These are phyloP conservation scores for Rhizodiscina lignyota DNA, from an alignment of 495 filamentous ascomycete genomes.

Conservation along the genomic window DNA sequence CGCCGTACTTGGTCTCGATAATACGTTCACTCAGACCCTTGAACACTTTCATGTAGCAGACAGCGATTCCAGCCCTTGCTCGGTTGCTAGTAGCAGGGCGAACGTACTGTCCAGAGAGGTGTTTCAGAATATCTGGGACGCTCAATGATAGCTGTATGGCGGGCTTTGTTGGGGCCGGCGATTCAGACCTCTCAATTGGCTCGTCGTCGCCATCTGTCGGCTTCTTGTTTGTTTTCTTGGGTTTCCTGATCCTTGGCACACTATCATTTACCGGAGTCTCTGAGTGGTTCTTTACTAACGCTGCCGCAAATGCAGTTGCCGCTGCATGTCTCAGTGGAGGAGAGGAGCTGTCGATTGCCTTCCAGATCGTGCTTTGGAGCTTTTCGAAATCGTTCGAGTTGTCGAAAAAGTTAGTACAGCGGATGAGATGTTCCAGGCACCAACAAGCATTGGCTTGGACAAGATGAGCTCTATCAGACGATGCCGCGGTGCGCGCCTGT, in stretches of 20 bases:
- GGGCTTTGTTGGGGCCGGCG: conserved; percentile 54
- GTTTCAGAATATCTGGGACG: conserved; percentile 62
- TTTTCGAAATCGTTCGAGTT: conserved; percentile 86
- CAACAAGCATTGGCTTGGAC: conserved; percentile 67
- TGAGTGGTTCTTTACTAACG: conserved; percentile 65
- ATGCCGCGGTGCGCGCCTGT: conserved; percentile 59
- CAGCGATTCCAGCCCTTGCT: conserved; percentile 63
- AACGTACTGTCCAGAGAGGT: conserved; percentile 68
- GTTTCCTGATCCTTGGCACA: conserved; percentile 53
- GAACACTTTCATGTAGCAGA: conserved; percentile 73
- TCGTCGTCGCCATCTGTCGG: conserved; percentile 57
- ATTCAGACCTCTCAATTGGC: conserved; percentile 55
- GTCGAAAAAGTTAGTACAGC: conserved; percentile 62
- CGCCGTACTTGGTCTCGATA: conserved; percentile 62
- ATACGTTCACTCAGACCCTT: conserved; percentile 55
- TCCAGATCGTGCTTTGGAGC: conserved; percentile 62
- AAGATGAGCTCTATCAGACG: conserved; percentile 64
- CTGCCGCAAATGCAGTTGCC: conserved; percentile 68
- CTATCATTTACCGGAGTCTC: conserved; percentile 35
- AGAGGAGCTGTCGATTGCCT: conserved; percentile 64
- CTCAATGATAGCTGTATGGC: conserved; percentile 53
- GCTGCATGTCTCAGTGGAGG: conserved; percentile 64
- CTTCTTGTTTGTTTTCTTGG: conserved; percentile 57
- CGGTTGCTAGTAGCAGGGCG: conserved; percentile 66
- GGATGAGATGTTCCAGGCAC: conserved; percentile 60